These are phyloP conservation scores for Podospora pseudopauciseta DNA, from an alignment of 495 filamentous ascomycete genomes.

Conservation along the genomic window DNA sequence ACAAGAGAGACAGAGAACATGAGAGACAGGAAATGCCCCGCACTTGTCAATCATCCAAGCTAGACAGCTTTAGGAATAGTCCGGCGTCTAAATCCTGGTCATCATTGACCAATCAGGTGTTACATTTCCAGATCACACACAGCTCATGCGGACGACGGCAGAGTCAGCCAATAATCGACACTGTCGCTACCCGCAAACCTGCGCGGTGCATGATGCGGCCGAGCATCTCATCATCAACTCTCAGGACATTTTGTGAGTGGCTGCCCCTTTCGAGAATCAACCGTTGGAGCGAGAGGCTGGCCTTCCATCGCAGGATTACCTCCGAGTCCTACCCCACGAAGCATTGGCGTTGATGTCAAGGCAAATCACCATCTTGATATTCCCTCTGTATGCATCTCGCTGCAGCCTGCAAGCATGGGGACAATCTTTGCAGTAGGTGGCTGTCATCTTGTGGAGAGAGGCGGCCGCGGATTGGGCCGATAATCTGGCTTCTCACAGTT, in stretches of 20 bases:
- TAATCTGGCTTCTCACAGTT: conserved; percentile 1
- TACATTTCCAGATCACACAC: conserved; percentile 26
- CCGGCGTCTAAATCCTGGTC: conserved; percentile 45
- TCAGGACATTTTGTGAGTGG: neutral
- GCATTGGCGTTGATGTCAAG: neutral
- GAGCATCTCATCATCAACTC: neutral
- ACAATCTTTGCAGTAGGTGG: conserved; percentile 8
- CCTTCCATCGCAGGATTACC: neutral
- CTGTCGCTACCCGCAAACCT: conserved; percentile 7
- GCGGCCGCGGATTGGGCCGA: conserved; percentile 16
- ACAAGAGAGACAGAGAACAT: conserved; percentile 1
- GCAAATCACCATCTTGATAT: neutral
- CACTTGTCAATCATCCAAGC: conserved; percentile 25
- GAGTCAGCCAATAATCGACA: conserved; percentile 23
- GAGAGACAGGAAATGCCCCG: conserved; percentile 8
- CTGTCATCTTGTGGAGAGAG: conserved; percentile 7
- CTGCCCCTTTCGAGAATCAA: neutral
- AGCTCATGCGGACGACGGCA: conserved; percentile 13
- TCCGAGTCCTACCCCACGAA: neutral
- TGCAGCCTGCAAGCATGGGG: conserved; percentile 2
- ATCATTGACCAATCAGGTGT: conserved; percentile 33
- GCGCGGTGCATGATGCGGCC: neutral
- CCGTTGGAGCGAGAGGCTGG: neutral
- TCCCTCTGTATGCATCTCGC: neutral
- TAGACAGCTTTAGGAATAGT: conserved; percentile 23